Evolutionary conservation across 352 stramenopile genomes (phyloP).

Genomic region (Pythium rishiriense): DNA sequence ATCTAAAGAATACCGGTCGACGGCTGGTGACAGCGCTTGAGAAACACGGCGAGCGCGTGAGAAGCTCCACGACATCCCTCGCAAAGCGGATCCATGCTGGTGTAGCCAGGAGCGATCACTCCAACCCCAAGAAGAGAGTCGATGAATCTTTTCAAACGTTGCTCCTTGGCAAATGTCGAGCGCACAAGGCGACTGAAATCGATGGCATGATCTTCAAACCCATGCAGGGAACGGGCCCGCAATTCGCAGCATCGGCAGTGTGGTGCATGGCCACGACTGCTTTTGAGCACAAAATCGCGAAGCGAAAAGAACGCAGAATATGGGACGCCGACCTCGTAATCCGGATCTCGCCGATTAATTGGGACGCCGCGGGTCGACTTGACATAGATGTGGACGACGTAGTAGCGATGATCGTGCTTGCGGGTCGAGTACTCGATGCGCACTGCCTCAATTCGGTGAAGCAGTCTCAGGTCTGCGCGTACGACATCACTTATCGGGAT

Average conservation of each 20-base stretch:
- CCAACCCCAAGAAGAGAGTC: neutral
- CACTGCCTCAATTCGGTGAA: slow-evolving; percentile 13
- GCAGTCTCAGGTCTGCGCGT: neutral
- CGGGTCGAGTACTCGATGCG: slow-evolving; percentile 12
- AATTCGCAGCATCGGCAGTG: neutral
- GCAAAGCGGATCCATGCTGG: no score
- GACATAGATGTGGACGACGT: slow-evolving; percentile 11
- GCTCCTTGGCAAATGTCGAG: neutral
- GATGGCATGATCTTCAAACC: neutral
- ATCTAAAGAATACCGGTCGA: no score
- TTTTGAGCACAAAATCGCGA: neutral
- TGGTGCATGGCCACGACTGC: neutral
- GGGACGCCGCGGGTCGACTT: neutral
- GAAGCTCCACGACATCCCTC: no score
- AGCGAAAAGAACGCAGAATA: slow-evolving; percentile 4
- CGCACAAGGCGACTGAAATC: slow-evolving; percentile 1
- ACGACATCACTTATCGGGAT: neutral
- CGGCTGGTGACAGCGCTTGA: no score
- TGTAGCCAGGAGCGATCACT: no score
- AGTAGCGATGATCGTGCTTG: slow-evolving; percentile 13
- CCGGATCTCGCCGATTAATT: slow-evolving; percentile 3
- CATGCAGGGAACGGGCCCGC: neutral
- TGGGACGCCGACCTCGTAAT: slow-evolving; percentile 4
- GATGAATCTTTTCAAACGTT: slow-evolving; percentile 3
- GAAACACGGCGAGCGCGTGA: no score